Base-by-base conservation (phyloP, 2,329 filamentous ascomycete genomes). In the Aspergillus ochraceus region DNA sequence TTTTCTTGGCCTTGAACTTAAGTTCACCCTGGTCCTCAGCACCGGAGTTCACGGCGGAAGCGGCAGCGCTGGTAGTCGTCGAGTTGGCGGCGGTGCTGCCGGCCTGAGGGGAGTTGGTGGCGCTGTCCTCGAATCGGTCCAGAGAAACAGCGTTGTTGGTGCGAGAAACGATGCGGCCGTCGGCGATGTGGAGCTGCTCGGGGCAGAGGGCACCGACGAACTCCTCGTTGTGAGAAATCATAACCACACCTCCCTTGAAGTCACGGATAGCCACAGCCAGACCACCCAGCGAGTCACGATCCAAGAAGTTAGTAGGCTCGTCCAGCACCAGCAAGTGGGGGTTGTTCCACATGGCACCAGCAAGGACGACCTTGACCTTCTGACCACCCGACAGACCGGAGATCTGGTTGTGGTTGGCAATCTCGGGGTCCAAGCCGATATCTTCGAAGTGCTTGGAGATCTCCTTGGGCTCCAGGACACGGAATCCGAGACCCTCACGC, bases 211-310 rank as follows among this genome's bases (percentile, higher is more conserved):
- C 94, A 60, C 94, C 93, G 54, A 99, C 93, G 71, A 99, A 99
- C 77, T 99, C 95, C 74, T 98, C 93, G 85, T 99, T 98, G 81
- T 99, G 95, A 63, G 93, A 97, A 78, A 99, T 99, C 88, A 99
- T 96, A 65, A 99, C 93, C 2, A 99, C 95, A 77, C 95, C 95
- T 67, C 95, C 95, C 82, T 92, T 96, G 87, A 96, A 99, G 74
- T 98, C 95, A 68, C 93, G 91, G 71, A 99, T 98, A 66, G 95
- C 95, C 46, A 97, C 92, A n/a, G 95, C 93, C 57, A 99, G 86
- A 77, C 94, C 95, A 73, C 95, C 96, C 19, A 99, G 88, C 17
- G 93, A 97, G 80, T 99, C 95, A 70, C 95, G 92, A 74, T 99
- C 95, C 83, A 99, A 88, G 86, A 97, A 99, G 83, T 99, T 99